phyloP scores from a whole-genome alignment of 2,329 filamentous ascomycete genomes.

The Pyricularia sp. region DNA sequence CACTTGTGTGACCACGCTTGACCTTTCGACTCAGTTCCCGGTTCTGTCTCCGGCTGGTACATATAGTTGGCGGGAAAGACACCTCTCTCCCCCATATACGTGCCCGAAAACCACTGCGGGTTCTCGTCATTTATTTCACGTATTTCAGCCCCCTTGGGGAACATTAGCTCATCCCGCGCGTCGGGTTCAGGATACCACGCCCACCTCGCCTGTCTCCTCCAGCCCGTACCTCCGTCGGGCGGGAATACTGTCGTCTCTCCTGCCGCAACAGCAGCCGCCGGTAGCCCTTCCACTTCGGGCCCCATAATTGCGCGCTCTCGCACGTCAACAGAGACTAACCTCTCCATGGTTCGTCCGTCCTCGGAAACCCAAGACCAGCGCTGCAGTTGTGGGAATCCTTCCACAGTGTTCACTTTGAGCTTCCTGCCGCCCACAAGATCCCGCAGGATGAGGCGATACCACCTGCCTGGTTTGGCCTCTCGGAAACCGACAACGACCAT shows the following conservation, averaged over 20 bases:
- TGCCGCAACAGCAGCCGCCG: conserved; percentile 13
- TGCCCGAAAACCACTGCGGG: conserved; percentile 82
- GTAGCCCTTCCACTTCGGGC: neutral
- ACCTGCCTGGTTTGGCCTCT: conserved; percentile 51
- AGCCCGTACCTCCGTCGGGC: conserved; percentile 64
- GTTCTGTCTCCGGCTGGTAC: conserved; percentile 2
- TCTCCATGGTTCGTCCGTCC: conserved; percentile 27
- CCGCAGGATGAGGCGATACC: conserved; percentile 56
- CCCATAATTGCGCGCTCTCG: conserved; percentile 13
- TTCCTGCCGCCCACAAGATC: conserved; percentile 72
- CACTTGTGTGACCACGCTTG: neutral
- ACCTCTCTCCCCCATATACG: conserved; percentile 71
- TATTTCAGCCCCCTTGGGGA: conserved; percentile 76
- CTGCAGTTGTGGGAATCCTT: conserved; percentile 24
- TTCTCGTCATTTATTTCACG: conserved; percentile 80
- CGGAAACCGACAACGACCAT: conserved; percentile 77
- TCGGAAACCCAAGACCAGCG: conserved; percentile 42
- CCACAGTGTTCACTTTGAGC: conserved; percentile 49
- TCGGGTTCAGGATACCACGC: conserved; percentile 63
- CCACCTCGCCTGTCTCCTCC: conserved; percentile 58
- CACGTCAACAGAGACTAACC: conserved; percentile 43
- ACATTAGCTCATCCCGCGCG: conserved; percentile 67
- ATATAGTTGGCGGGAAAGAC: conserved; percentile 78
- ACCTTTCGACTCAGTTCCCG: neutral
- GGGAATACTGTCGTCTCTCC: conserved; percentile 43